Conservation (phyloP, 306 rosid species). For the Citrullus amarus region DNA sequence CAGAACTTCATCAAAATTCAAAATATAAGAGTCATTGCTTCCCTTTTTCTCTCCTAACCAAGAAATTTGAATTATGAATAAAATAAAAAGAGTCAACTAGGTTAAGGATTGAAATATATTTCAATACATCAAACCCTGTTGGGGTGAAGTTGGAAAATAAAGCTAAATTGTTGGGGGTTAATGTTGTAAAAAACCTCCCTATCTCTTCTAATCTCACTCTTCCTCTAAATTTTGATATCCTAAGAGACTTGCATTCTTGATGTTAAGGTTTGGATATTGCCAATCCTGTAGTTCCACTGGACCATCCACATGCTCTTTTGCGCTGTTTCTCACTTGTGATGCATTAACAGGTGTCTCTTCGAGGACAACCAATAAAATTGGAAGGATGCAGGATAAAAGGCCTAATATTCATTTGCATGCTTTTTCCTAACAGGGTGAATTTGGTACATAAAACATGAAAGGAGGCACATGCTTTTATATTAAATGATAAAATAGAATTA, state of each 20-base stretch:
- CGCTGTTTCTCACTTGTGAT: neutral
- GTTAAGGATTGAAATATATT: neutral
- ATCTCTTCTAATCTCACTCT: neutral
- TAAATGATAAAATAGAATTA: neutral
- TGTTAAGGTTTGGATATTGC: neutral
- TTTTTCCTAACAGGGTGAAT: neutral
- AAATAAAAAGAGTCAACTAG: neutral
- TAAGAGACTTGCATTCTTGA: neutral
- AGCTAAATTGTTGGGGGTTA: too few relatives aligned
- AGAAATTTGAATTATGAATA: neutral
- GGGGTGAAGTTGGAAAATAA: too few relatives aligned
- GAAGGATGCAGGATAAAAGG: neutral
- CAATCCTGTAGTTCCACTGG: neutral
- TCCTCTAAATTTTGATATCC: neutral
- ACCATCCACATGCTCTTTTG: neutral
- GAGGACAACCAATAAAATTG: too few relatives aligned
- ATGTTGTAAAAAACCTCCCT: neutral
- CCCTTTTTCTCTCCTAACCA: neutral
- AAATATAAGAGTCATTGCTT: neutral
- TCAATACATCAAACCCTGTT: too few relatives aligned
- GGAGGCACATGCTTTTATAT: neutral
- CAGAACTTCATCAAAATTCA: neutral
- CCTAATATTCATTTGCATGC: neutral
- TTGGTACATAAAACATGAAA: slow-evolving; percentile 1
- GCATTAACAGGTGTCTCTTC: neutral